A percentile compares a stretch with the other conserved stretches of the same genome.
Conservation (phyloP, 1,139 yeast species). For the Kurtzmaniella natalensis region DNA sequence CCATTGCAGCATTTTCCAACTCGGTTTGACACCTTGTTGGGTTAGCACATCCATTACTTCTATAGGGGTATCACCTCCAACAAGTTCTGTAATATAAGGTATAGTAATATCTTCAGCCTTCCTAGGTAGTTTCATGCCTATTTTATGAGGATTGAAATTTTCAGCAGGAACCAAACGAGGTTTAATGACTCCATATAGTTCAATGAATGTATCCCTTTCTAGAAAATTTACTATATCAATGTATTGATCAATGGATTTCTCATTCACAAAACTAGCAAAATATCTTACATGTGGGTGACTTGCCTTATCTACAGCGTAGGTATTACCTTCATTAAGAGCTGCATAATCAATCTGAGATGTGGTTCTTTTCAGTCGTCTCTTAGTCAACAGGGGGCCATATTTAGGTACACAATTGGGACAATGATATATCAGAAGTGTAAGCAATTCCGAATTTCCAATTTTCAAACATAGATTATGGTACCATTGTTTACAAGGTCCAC, state of each 20-base stretch:
- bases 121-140: conserved; percentile 39
- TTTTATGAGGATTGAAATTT: conserved; percentile 14
- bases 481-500: conserved; percentile 61
- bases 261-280: conserved; percentile 2
- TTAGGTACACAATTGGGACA: conserved; percentile 44
- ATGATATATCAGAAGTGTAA: conserved; percentile 47
- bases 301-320: conserved; percentile 51
- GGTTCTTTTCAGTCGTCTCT: conserved; percentile 55
- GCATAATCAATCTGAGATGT: conserved; percentile 63
- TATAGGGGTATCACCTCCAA: conserved; percentile 62
- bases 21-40: conserved; percentile 57
- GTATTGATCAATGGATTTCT: background rate
- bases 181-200: conserved; percentile 7
- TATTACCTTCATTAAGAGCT: conserved; percentile 74
- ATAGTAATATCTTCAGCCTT: conserved; percentile 42
- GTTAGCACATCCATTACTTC: conserved; percentile 91
- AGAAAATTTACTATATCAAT: conserved; percentile 18
- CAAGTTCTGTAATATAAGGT: conserved; percentile 49
- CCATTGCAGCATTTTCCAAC: conserved; percentile 77
- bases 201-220: conserved; percentile 31
- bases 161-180: conserved; percentile 36
- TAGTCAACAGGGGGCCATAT: conserved; percentile 51
- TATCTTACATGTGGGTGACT: conserved; percentile 56
- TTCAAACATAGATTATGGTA: conserved; percentile 52
- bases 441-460: conserved; percentile 31